These are phyloP conservation scores for Tulasnella sp. DNA, from an alignment of 768 basidiomycete species.

Conservation along the genomic window DNA sequence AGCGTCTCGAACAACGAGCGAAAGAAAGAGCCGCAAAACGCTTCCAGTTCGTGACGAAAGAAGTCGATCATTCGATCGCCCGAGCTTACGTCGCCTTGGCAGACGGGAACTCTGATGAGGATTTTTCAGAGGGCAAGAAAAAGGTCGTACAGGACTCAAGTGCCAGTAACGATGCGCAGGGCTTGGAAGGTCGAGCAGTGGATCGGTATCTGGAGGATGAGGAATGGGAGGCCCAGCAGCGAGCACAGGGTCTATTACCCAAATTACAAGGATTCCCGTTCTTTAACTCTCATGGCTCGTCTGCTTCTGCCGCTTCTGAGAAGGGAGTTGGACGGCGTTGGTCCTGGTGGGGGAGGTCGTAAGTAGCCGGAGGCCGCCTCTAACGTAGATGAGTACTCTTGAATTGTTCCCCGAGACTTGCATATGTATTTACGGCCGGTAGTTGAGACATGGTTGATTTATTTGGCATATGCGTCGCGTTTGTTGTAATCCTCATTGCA, in stretches of 20 bases:
- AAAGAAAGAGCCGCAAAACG: conserved; percentile 48
- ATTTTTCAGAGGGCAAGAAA: conserved; percentile 27
- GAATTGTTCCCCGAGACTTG: neutral
- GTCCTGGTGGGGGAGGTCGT: neutral
- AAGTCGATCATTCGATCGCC: conserved; percentile 58
- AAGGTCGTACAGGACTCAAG: conserved; percentile 22
- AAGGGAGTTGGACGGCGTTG: neutral
- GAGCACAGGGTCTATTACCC: conserved; percentile 29
- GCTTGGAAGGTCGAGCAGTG: conserved; percentile 46
- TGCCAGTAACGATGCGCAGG: conserved; percentile 21
- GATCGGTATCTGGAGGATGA: conserved; percentile 57
- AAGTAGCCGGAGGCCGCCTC: neutral
- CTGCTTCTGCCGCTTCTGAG: neutral
- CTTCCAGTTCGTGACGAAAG: conserved; percentile 59
- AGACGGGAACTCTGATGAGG: conserved; percentile 32
- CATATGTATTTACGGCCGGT: neutral
- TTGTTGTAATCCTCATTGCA: neutral
- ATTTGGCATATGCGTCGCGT: neutral
- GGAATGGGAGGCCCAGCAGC: conserved; percentile 52
- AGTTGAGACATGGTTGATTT: neutral
- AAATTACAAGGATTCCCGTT: conserved; percentile 23
- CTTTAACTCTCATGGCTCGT: conserved; percentile 5
- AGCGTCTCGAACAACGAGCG: conserved; percentile 36
- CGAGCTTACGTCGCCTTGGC: conserved; percentile 64
- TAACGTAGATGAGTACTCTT: neutral